Conservation (phyloP, 352 stramenopile genomes). For the Phytophthora colocasiae region DNA sequence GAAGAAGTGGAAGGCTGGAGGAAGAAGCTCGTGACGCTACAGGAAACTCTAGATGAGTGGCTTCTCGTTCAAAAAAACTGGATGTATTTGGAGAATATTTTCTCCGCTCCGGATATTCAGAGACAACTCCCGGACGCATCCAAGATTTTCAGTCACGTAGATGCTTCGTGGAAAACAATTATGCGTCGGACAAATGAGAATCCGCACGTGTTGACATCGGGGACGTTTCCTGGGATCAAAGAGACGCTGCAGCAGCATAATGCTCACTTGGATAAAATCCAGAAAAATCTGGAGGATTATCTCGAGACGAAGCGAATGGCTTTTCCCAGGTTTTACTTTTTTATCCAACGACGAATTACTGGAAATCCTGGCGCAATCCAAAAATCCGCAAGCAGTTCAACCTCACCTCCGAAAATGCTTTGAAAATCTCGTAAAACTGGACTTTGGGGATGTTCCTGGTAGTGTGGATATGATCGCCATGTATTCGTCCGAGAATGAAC, state of each 20-base stretch:
- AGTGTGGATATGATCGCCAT: slow-evolving; percentile 95
- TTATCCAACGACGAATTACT: slow-evolving; percentile 95
- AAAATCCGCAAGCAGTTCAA: slow-evolving; percentile 95
- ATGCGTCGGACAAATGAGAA: slow-evolving; percentile 91
- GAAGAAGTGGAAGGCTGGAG: slow-evolving; percentile 91
- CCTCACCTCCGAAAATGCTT: slow-evolving; percentile 96
- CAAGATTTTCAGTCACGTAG: slow-evolving; percentile 92
- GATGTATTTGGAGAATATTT: slow-evolving; percentile 91
- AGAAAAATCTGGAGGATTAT: slow-evolving; percentile 94
- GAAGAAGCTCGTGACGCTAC: slow-evolving; percentile 81
- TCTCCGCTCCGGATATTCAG: slow-evolving; percentile 91
- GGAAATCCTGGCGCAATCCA: slow-evolving; percentile 95
- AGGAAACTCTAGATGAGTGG: slow-evolving; percentile 91
- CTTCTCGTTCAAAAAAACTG: slow-evolving; percentile 90
- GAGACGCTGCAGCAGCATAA: slow-evolving; percentile 89
- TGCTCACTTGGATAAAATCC: slow-evolving; percentile 88
- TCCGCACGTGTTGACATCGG: slow-evolving; percentile 85
- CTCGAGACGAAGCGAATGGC: slow-evolving; percentile 94
- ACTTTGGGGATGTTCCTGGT: slow-evolving; percentile 79
- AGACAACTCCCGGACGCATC: slow-evolving; percentile 89
- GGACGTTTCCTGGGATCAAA: slow-evolving; percentile 81
- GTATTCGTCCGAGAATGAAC: slow-evolving; percentile 91
- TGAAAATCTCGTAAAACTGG: slow-evolving; percentile 87
- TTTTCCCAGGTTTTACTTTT: slow-evolving; percentile 96
- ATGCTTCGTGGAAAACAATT: slow-evolving; percentile 92